A percentile compares a stretch with the other conserved stretches of the same genome.
Conservation (phyloP, 75 land plant species). For the Pinus tabuliformis region DNA sequence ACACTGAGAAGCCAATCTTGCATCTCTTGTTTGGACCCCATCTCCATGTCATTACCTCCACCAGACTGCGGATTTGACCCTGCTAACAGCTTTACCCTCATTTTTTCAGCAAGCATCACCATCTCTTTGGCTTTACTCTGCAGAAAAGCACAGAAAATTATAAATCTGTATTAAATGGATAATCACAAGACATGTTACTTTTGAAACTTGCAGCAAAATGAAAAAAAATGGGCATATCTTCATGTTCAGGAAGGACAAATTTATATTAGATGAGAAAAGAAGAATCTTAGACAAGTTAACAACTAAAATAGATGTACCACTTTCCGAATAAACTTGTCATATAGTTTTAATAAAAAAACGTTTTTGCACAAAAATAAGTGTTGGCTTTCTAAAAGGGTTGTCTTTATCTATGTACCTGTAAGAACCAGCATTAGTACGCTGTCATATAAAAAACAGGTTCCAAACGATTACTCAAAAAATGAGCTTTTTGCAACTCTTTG, state of each 20-base stretch:
- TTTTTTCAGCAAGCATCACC: conserved; percentile 91
- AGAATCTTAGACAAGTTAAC: too few relatives aligned
- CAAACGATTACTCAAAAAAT: not conserved
- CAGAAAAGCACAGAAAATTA: not conserved
- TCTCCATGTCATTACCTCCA: conserved; percentile 59
- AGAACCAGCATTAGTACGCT: not conserved
- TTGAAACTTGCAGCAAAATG: not conserved
- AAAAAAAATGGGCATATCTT: not conserved
- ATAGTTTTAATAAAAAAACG: not conserved
- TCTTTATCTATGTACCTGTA: not conserved
- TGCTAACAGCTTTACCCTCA: conserved; percentile 75
- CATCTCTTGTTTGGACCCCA: conserved; percentile 88
- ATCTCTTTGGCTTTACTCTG: conserved; percentile 98
- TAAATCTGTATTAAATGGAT: not conserved
- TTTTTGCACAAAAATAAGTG: not conserved
- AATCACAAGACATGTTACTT: not conserved
- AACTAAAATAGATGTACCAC: too few relatives aligned
- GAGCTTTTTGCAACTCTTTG: not conserved
- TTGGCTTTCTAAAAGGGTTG: not conserved
- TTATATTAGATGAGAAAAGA: not conserved
- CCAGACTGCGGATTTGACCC: conserved; percentile 50
- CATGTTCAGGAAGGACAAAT: not conserved
- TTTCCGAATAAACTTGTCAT: not conserved
- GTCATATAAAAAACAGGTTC: not conserved
- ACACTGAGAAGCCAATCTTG: conserved; percentile 97